Base-by-base conservation (phyloP, 768 basidiomycete genomes). In the Serendipita sp. region DNA sequence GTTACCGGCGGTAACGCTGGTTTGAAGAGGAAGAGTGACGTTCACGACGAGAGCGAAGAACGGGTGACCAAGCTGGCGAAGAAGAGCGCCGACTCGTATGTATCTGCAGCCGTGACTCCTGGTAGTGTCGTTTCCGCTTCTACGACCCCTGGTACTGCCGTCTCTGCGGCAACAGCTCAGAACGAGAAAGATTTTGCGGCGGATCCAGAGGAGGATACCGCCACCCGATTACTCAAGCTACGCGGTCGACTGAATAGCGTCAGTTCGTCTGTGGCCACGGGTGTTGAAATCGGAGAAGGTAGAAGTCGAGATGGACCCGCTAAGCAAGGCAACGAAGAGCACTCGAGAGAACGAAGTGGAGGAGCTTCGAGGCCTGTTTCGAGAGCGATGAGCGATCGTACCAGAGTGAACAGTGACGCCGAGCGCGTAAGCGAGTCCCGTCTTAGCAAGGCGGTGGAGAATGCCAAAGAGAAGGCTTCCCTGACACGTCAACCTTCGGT, bases 21-120 rank as follows among this genome's bases (percentile, higher is more conserved):
- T 16, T n/a, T 60, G 15, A 60, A 60, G 56, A 24, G 56, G n/a
- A 60, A 60, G 28, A 60, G 56, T n/a, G 56, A 60, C 4, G 24
- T 28, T 10, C 24, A n/a, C n/a, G 56, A 37, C 3, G 56, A 28
- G 24, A 28, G 24, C 35, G 56, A 24, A 28, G 56, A 60, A 35
- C n/a, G 56, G 28, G 56, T 35, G 56, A 8, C 28, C 15, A 60
- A 60, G 28, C 4, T 37, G 56, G 16, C n/a, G 16, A 60, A 60
- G 56, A 60, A 24, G 56, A n/a, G 10, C 8, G 34, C 8, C 8
- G 16, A 8, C 5, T 28, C 16, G 16, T 60, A 28, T 37, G 56
- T 35, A 10, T 28, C 35, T 24, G 24, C 18, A n/a, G 16, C 24
- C 11, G 48, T 8, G 38, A 41, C 38, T 41, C 24, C 24, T 24